Percentiles rank a stretch among this genome's conserved stretches.
These are phyloP conservation scores for Rhodotorula diobovata DNA, from an alignment of 768 basidiomycete species.

Conservation along the genomic window DNA sequence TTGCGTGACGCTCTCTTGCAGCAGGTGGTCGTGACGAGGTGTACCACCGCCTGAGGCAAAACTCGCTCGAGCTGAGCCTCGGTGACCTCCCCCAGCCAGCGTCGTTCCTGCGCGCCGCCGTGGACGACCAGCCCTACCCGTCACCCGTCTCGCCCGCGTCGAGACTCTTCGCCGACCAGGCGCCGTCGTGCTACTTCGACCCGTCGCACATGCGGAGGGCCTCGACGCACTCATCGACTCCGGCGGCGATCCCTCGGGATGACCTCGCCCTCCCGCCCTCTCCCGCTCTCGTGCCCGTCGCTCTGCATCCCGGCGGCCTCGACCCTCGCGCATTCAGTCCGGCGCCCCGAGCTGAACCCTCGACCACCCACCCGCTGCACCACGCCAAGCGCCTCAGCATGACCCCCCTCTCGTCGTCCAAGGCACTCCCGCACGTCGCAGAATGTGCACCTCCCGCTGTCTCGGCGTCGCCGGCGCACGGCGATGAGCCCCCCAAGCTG, in stretches of 20 bases:
- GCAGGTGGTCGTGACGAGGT: not conserved
- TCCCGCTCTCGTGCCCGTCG: constrained; percentile 1
- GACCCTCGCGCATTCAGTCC: no score
- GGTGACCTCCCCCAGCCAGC: not conserved
- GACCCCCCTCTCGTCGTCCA: constrained; percentile 4
- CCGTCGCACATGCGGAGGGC: not conserved
- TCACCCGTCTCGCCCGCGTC: not conserved
- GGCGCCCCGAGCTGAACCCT: not conserved
- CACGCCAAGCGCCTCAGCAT: constrained; percentile 2
- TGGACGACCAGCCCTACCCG: not conserved
- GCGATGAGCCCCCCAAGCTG: not conserved
- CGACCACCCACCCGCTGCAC: not conserved
- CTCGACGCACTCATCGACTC: not conserved
- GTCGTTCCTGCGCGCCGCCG: not conserved
- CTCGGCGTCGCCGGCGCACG: no score
- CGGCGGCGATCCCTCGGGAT: not conserved
- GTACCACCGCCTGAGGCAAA: not conserved
- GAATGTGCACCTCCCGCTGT: no score
- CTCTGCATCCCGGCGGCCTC: not conserved
- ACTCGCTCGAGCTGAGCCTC: constrained; percentile 19
- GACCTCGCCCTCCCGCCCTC: not conserved
- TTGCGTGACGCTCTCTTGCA: no score
- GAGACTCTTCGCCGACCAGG: not conserved
- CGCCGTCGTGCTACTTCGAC: not conserved
- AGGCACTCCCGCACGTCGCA: not conserved